phyloP scores from a whole-genome alignment of 176 grass and related monocot species.

The Musa troglodytarum region DNA sequence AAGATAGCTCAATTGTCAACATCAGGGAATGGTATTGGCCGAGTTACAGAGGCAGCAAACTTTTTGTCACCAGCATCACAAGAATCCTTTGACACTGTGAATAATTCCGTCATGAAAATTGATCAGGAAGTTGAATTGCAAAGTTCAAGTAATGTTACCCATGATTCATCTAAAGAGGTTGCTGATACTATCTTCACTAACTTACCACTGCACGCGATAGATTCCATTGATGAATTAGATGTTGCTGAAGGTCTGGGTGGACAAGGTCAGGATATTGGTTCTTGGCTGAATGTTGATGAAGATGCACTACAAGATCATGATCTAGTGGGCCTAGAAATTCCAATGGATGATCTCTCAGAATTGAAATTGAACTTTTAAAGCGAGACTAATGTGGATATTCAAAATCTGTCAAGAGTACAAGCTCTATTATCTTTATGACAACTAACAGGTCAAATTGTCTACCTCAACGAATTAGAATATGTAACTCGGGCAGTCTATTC shows the following conservation, averaged over 20 bases:
- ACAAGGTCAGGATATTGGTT: conserved; percentile 44
- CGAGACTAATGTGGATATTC: conserved; percentile 28
- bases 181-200: conserved; percentile 26
- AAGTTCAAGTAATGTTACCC: conserved; percentile 5
- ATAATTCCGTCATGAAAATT: conserved; percentile 8
- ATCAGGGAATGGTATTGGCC: conserved; percentile 44
- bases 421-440: conserved; percentile 5
- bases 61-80: conserved; percentile 21
- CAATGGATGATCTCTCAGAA: conserved; percentile 48
- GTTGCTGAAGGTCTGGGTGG: conserved; percentile 36
- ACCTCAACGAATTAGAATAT: conserved; percentile 24
- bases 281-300: conserved; percentile 40
- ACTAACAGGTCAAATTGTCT: conserved; percentile 30
- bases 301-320: conserved; percentile 49
- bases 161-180: conserved; percentile 19
- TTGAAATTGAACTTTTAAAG: conserved; percentile 39
- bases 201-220: conserved; percentile 13
- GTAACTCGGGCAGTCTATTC: conserved; percentile 32
- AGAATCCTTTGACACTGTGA: conserved; percentile 17
- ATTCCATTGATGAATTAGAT: conserved; percentile 42
- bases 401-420: conserved; percentile 13
- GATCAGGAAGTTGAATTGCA: conserved; percentile 22
- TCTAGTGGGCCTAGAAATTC: conserved; percentile 47
- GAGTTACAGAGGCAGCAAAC: conserved; percentile 27
- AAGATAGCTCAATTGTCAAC: conserved; percentile 57